Conservation (phyloP, 2,329 filamentous ascomycete genomes). For the Chaetoscypha palmicola region DNA sequence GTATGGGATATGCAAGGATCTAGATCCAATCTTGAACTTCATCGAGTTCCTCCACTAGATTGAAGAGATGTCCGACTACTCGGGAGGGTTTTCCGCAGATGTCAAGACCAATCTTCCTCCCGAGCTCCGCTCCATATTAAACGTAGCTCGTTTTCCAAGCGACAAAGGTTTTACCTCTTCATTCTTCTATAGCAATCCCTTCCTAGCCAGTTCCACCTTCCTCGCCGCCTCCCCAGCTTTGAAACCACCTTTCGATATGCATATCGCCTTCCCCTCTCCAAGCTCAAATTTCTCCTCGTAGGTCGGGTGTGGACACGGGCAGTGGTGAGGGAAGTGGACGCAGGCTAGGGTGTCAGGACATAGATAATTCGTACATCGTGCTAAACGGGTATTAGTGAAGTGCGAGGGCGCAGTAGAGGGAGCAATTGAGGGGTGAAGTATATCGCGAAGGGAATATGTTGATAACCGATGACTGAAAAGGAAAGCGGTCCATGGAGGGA, state of each 20-base stretch:
- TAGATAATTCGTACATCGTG: slow-evolving; percentile 87
- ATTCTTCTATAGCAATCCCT: slow-evolving; percentile 47
- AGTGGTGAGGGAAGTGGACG: slow-evolving; percentile 95
- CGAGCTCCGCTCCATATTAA: background rate
- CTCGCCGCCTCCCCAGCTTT: slow-evolving; percentile 62
- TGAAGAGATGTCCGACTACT: too few species aligned
- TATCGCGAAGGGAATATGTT: background rate
- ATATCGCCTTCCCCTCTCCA: slow-evolving; percentile 65
- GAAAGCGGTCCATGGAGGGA: background rate
- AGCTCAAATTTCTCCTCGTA: slow-evolving; percentile 73
- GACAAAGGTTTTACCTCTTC: background rate
- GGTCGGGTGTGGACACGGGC: slow-evolving; percentile 76
- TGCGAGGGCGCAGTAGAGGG: background rate
- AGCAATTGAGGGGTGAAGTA: background rate
- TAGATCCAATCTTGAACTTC: too few species aligned
- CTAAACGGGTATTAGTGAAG: slow-evolving; percentile 35
- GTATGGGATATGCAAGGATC: too few species aligned
- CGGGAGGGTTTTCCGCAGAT: too few species aligned
- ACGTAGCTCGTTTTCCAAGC: background rate
- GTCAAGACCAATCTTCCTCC: background rate
- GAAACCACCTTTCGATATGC: slow-evolving; percentile 69
- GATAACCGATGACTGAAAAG: too few species aligned
- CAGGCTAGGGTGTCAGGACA: slow-evolving; percentile 93
- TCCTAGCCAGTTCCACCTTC: slow-evolving; percentile 74
- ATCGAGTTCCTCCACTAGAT: too few species aligned